These are phyloP conservation scores for Capsicum pubescens DNA, from an alignment of 257 asterid species.

Conservation along the genomic window DNA sequence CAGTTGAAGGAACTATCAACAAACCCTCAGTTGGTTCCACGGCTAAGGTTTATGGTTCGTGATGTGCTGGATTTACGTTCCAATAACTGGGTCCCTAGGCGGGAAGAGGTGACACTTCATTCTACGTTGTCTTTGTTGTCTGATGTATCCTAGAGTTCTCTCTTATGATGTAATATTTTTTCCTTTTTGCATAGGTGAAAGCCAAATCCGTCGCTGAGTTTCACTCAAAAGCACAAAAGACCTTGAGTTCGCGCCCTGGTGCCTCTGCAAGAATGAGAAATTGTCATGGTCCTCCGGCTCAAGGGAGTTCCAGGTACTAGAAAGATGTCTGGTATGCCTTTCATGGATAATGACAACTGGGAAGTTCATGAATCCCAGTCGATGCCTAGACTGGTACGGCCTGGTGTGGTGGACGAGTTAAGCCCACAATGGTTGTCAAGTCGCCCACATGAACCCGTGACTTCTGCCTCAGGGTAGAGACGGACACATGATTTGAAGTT, in stretches of 20 bases:
- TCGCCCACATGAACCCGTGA: conserved; percentile 56
- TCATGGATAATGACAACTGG: conserved; percentile 72
- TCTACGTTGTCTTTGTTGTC: not conserved
- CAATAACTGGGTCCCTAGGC: conserved; percentile 58
- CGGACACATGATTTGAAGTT: too few species aligned
- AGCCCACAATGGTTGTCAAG: conserved; percentile 58
- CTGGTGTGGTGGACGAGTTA: conserved; percentile 53
- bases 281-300: conserved; percentile 59
- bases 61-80: conserved; percentile 82
- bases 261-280: conserved; percentile 81
- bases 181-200: conserved; percentile 57
- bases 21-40: conserved; percentile 75
- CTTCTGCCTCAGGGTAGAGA: conserved; percentile 70
- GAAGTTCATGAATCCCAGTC: conserved; percentile 73
- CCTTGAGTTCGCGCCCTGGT: conserved; percentile 89
- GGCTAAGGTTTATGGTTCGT: conserved; percentile 82
- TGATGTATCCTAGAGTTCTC: not conserved
- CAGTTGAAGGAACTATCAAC: conserved; percentile 73
- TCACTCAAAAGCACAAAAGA: conserved; percentile 87
- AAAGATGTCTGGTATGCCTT: conserved; percentile 85
- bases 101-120: conserved; percentile 70
- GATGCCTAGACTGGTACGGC: conserved; percentile 58
- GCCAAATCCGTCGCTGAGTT: conserved; percentile 90
- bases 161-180: not conserved
- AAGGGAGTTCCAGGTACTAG: conserved; percentile 75